Percentiles rank a stretch among this genome's conserved stretches.
Evolutionary conservation across 2,329 filamentous ascomycete species (phyloP).

Genomic region (Sporothrix curviconia): DNA sequence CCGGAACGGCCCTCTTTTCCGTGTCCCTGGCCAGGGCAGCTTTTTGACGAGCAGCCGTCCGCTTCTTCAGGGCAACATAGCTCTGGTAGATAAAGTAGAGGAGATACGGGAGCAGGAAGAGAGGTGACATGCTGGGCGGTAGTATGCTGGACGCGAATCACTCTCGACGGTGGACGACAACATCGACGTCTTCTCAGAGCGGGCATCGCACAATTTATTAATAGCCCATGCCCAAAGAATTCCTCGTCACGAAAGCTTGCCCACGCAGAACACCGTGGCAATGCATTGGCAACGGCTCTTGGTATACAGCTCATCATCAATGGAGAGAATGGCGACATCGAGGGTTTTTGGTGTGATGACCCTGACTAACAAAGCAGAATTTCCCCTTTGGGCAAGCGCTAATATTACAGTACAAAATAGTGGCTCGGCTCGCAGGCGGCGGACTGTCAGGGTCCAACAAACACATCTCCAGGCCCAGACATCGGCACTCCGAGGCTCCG

Average conservation of each 20-base stretch:
- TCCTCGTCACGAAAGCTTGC: neutral
- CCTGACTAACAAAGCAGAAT: neutral
- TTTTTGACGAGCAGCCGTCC: neutral
- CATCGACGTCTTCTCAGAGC: too few species aligned
- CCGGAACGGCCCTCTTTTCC: neutral
- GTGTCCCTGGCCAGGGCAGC: neutral
- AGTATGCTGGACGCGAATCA: too few species aligned
- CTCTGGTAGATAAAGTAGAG: conserved; percentile 1
- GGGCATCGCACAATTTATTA: neutral
- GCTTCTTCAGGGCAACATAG: neutral
- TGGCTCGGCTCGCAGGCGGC: too few species aligned
- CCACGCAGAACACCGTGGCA: neutral
- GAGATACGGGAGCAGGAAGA: conserved; percentile 1
- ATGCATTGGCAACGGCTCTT: neutral
- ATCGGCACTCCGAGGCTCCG: too few species aligned
- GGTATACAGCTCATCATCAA: neutral
- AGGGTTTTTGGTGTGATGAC: neutral
- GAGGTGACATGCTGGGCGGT: conserved; percentile 2
- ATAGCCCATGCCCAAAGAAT: neutral
- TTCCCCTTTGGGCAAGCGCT: neutral
- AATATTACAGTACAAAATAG: neutral
- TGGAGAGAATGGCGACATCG: conserved; percentile 2
- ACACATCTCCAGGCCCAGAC: too few species aligned
- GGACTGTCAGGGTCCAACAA: too few species aligned
- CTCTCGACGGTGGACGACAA: too few species aligned